phyloP scores from a whole-genome alignment of 768 basidiomycete species.

The Lactarius vividus region DNA sequence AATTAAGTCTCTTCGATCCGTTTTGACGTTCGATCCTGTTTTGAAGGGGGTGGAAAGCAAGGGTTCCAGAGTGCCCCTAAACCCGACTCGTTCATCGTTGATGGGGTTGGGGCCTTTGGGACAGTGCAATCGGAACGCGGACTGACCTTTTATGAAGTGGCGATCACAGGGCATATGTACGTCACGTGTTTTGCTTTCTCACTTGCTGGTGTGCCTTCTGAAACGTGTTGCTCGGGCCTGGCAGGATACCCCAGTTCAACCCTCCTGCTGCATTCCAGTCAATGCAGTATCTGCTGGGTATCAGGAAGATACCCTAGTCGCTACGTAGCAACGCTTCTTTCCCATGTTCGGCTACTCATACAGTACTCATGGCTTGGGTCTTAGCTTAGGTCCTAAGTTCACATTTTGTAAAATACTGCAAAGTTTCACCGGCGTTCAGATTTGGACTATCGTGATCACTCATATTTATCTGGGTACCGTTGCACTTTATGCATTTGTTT shows the following conservation, averaged over 20 bases:
- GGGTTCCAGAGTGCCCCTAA: conserved; percentile 23
- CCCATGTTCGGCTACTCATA: not conserved
- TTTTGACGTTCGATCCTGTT: not conserved
- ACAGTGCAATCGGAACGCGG: conserved; percentile 27
- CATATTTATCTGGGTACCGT: not conserved
- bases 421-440: not conserved
- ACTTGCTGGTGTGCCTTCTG: not conserved
- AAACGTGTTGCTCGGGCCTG: not conserved
- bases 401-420: not conserved
- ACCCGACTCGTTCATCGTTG: conserved; percentile 23
- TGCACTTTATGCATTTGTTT: not conserved
- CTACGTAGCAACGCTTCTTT: not conserved
- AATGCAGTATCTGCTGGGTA: conserved; percentile 22
- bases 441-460: not conserved
- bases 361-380: not conserved
- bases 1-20: not conserved
- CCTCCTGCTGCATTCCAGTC: conserved; percentile 24
- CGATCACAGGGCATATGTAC: conserved; percentile 28
- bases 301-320: conserved; percentile 8
- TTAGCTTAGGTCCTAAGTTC: not conserved
- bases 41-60: conserved; percentile 22
- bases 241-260: conserved; percentile 26
- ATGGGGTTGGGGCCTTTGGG: conserved; percentile 23
- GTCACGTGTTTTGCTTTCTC: not conserved
- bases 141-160: conserved; percentile 24